These are phyloP conservation scores for Nannochloris sp. DNA, from an alignment of 139 green algal genomes.

Conservation along the genomic window DNA sequence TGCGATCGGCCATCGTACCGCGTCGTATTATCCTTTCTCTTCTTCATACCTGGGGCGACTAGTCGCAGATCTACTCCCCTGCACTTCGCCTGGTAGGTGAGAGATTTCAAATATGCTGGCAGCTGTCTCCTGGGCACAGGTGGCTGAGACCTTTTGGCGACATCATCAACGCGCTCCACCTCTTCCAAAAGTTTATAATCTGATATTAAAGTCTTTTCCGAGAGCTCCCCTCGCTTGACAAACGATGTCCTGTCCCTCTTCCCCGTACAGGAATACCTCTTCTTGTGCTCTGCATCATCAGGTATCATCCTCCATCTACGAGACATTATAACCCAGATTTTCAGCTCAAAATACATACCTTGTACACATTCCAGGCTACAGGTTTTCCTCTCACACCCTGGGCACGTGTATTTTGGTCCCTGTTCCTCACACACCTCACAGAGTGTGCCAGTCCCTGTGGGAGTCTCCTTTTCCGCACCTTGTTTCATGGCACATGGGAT, in stretches of 20 bases:
- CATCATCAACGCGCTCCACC: conserved; percentile 23
- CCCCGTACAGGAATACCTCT: conserved; percentile 19
- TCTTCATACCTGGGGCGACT: conserved; percentile 30
- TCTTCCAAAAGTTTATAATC: conserved; percentile 36
- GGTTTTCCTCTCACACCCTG: conserved; percentile 19
- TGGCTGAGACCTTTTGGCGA: conserved; percentile 27
- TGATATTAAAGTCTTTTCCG: conserved; percentile 20
- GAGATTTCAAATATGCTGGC: conserved; percentile 23
- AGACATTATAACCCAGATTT: neutral
- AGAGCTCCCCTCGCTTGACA: conserved; percentile 19
- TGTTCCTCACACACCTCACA: conserved; percentile 16
- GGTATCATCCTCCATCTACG: too few species aligned
- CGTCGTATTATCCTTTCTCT: conserved; percentile 24
- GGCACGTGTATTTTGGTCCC: conserved; percentile 24
- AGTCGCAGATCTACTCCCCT: conserved; percentile 30
- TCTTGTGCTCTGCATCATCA: conserved; percentile 24
- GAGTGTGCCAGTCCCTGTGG: too few species aligned
- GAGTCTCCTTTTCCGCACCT: too few species aligned
- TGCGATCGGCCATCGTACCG: conserved; percentile 25
- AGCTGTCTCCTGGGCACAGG: conserved; percentile 20
- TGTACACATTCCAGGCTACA: conserved; percentile 43
- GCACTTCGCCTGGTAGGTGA: conserved; percentile 21
- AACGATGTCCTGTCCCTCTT: conserved; percentile 37
- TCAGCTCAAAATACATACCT: neutral
- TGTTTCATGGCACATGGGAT: too few species aligned